These are phyloP conservation scores for Cyberlindnera mississippiensis DNA, from an alignment of 805 yeast genomes.

Conservation along the genomic window DNA sequence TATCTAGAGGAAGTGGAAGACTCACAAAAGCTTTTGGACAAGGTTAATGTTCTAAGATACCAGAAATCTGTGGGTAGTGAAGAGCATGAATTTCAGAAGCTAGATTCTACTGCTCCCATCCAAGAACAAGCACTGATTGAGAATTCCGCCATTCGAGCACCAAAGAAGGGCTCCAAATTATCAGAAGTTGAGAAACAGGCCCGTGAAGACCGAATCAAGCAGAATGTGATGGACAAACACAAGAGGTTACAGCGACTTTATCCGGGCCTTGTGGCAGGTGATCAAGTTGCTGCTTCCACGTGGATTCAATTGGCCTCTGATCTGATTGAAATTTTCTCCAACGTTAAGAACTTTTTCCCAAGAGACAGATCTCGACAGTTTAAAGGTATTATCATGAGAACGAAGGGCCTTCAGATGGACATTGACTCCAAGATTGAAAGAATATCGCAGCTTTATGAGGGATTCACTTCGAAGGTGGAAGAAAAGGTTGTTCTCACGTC, in stretches of 20 bases:
- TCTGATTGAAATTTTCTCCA: constrained; percentile 75
- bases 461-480: constrained; percentile 36
- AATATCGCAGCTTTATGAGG: constrained; percentile 62
- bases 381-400: constrained; percentile 60
- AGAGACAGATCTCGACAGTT: constrained; percentile 67
- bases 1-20: constrained; percentile 56
- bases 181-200: constrained; percentile 46
- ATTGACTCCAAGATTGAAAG: constrained; percentile 72
- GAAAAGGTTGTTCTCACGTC: constrained; percentile 45
- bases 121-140: constrained; percentile 23
- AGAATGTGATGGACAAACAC: constrained; percentile 53
- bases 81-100: neutral
- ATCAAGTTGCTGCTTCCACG: constrained; percentile 58
- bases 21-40: constrained; percentile 51
- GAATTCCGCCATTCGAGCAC: constrained; percentile 20
- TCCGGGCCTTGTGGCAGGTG: constrained; percentile 44
- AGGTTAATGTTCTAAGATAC: constrained; percentile 37
- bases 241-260: constrained; percentile 51
- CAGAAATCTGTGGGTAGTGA: constrained; percentile 29
- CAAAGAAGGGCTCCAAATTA: constrained; percentile 30
- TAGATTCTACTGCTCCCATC: neutral
- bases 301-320: constrained; percentile 87
- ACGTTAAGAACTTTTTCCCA: constrained; percentile 75
- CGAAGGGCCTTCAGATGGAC: constrained; percentile 56
- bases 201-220: constrained; percentile 53